Percentiles rank a stretch among this genome's conserved stretches.
phyloP scores from a whole-genome alignment of 306 rosid species.

The Luffa aegyptiaca region DNA sequence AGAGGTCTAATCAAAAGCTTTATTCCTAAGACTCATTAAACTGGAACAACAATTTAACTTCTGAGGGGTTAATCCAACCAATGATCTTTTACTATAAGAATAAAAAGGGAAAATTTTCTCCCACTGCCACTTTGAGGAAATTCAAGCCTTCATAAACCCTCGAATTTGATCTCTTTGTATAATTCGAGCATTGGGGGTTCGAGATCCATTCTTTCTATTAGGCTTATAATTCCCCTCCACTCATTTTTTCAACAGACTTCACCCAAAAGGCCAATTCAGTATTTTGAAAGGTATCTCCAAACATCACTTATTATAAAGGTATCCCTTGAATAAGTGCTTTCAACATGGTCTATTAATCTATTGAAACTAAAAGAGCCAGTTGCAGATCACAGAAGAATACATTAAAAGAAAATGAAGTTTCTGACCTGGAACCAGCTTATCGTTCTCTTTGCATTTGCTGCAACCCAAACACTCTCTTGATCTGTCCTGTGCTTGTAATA shows the following conservation, averaged over 20 bases:
- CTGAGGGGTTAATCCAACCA: not conserved
- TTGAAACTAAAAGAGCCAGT: not conserved
- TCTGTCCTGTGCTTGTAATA: not conserved
- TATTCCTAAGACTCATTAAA: not conserved
- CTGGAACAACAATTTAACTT: not conserved
- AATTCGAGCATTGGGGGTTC: no score
- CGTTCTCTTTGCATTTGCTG: not conserved
- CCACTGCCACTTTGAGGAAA: not conserved
- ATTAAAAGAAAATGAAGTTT: not conserved
- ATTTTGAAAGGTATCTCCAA: no score
- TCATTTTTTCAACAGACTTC: no score
- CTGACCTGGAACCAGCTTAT: not conserved
- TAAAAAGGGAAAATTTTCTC: not conserved
- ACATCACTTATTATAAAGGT: no score
- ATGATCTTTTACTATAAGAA: not conserved
- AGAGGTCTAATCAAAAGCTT: not conserved
- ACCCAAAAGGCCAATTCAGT: no score
- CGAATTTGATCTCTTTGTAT: no score
- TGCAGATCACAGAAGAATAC: not conserved
- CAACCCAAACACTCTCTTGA: not conserved
- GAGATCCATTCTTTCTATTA: no score
- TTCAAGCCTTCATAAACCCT: not conserved
- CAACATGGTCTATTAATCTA: not conserved
- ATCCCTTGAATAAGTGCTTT: not conserved
- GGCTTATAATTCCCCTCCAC: no score